Conservation (phyloP, 2,329 filamentous ascomycete species). For the Calonectria henricotiae region DNA sequence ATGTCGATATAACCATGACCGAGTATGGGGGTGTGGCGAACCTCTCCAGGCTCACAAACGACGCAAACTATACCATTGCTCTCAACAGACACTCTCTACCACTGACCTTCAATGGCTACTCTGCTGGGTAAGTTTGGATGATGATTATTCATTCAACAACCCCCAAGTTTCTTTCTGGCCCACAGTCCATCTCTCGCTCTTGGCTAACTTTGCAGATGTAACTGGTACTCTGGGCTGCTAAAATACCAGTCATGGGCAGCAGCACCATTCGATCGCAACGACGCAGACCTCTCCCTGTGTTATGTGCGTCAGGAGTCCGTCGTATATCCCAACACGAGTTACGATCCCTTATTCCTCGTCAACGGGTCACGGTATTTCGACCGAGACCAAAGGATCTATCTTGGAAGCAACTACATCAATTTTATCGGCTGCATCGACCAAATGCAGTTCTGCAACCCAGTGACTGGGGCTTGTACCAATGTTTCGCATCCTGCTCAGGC, state of each 20-base stretch:
- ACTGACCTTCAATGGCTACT: neutral
- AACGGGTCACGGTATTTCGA: neutral
- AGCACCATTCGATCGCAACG: neutral
- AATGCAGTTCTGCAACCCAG: slow-evolving; percentile 7
- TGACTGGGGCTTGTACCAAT: neutral
- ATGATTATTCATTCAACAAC: too few species aligned
- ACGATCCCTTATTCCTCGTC: neutral
- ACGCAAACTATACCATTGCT: neutral
- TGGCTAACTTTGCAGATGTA: neutral
- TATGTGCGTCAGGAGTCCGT: neutral
- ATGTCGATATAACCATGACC: neutral
- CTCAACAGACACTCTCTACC: neutral
- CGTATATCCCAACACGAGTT: neutral
- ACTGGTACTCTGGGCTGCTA: neutral
- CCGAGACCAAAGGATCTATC: neutral
- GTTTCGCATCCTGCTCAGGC: neutral
- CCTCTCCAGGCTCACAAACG: neutral
- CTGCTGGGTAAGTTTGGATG: neutral
- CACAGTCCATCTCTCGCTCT: too few species aligned
- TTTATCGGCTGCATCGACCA: slow-evolving; percentile 5
- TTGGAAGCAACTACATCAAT: neutral
- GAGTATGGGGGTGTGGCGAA: neutral
- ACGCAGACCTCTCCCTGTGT: slow-evolving; percentile 6
- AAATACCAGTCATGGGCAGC: neutral
- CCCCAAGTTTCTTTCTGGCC: neutral